phyloP scores from a whole-genome alignment of 257 asterid species.

The Penstemon newberryi region DNA sequence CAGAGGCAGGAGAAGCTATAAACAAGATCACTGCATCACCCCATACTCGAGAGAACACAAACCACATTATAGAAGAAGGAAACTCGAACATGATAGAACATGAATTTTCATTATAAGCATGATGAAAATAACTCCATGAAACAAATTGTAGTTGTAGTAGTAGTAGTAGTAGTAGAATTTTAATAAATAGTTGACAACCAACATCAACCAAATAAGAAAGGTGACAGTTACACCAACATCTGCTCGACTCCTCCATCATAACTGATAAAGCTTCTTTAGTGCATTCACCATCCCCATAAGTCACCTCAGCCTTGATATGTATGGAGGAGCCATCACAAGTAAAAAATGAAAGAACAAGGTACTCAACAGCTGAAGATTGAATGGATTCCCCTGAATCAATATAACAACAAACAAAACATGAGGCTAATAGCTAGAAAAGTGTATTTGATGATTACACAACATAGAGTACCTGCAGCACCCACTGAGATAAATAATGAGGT shows the following conservation, averaged over 20 bases:
- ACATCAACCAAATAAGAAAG: constrained; percentile 25
- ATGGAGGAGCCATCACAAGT: constrained; percentile 51
- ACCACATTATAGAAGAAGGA: too few species aligned
- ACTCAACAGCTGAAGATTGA: constrained; percentile 50
- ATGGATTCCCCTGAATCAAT: constrained; percentile 52
- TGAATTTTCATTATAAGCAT: too few species aligned
- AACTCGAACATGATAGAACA: too few species aligned
- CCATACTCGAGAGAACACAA: too few species aligned
- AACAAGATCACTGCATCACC: too few species aligned
- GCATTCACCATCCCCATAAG: constrained; percentile 51
- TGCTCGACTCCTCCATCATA: constrained; percentile 62
- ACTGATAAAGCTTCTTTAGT: constrained; percentile 70
- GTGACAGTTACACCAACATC: constrained; percentile 42
- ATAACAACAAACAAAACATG: constrained; percentile 39
- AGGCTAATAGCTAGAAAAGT: constrained; percentile 24
- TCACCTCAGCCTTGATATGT: constrained; percentile 82
- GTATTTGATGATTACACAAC: constrained; percentile 26
- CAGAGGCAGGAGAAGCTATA: too few species aligned
- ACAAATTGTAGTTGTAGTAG: too few species aligned
- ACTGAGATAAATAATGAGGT: constrained; percentile 37
- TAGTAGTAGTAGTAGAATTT: too few species aligned
- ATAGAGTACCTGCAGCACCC: constrained; percentile 62
- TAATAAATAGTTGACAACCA: background rate
- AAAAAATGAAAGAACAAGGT: constrained; percentile 22
- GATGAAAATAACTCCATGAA: too few species aligned